Evolutionary conservation across 768 basidiomycete genomes (phyloP), one percentile per base, ranked within the genome.

Genomic region (Trametes punicea): DNA sequence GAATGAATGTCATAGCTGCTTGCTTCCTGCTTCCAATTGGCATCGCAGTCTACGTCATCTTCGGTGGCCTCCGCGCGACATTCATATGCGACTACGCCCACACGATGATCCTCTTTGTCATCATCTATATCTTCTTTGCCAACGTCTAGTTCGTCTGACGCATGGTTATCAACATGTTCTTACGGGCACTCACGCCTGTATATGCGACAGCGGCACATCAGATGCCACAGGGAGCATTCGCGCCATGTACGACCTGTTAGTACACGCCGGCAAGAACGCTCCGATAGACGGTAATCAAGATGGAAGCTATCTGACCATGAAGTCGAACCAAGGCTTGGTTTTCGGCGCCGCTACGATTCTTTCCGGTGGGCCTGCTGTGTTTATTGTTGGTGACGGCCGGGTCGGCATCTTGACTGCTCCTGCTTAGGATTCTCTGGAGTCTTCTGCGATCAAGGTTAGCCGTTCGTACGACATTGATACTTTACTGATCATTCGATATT

Each of bases 231-330:
- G 77, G 5, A 74, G 73, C 41, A 72, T 76, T 21, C 63, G 59
- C 6, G 65, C 69, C 39, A 61, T 80, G 62, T 82, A 80, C 61
- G 72, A 77, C 46, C 69, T 84, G 21, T 72, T 84, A 0, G 68
- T 74, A 2, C 66, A 73, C 27, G 82, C 82, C 3, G 75, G 73
- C 1, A 51, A 66, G 2, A 71, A 75, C n/a, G 65, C 67, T 1
- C 81, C 82, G 0, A 80, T 83, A 0, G 57, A 56, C 0, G 81
- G 82, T 7, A 83, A 81, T 58, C 59, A 72, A 39, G 69, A 73
- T 15, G 80, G 82, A 5, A 79, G 77, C 48, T 83, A 82, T 60
- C 56, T 82, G 30, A 83, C 82, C 0, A 78, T 84, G 77, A 80
- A 80, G 59, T 80, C 79, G 15, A 69, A 69, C 42, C 59, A 64